These are phyloP conservation scores for Oemleria cerasiformis DNA, from an alignment of 306 rosid genomes.

Conservation along the genomic window DNA sequence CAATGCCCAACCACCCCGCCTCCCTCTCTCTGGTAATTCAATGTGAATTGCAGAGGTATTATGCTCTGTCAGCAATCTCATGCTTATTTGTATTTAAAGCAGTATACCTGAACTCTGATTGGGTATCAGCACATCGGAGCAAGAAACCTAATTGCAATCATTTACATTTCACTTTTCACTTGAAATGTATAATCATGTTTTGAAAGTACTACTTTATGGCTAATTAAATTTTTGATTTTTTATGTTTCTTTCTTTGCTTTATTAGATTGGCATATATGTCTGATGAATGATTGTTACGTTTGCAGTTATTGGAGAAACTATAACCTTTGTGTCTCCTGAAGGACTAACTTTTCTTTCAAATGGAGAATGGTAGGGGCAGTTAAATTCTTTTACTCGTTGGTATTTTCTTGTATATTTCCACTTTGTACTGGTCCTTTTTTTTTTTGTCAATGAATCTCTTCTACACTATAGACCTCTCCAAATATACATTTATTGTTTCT, in stretches of 20 bases:
- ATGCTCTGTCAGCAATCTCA: background rate
- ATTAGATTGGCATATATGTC: constrained; percentile 3
- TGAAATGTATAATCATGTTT: background rate
- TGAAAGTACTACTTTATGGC: background rate
- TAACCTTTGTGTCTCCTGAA: constrained; percentile 60
- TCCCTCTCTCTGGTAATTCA: background rate
- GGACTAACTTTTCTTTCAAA: constrained; percentile 62
- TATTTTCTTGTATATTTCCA: background rate
- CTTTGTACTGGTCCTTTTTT: background rate
- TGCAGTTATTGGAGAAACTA: constrained; percentile 91
- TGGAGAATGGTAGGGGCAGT: constrained; percentile 81
- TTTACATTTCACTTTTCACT: background rate
- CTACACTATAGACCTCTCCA: background rate
- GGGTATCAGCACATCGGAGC: background rate
- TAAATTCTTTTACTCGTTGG: background rate
- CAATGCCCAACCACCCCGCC: too few relatives aligned
- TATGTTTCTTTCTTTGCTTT: background rate
- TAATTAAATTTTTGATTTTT: background rate
- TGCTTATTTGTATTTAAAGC: background rate
- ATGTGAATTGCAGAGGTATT: background rate
- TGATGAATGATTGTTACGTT: constrained; percentile 25
- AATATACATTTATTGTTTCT: background rate
- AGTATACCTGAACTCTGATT: background rate
- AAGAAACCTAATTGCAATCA: background rate
- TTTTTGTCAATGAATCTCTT: background rate